Evolutionary conservation across 768 basidiomycete genomes (phyloP).

Genomic region (Fibroporia radiculosa): DNA sequence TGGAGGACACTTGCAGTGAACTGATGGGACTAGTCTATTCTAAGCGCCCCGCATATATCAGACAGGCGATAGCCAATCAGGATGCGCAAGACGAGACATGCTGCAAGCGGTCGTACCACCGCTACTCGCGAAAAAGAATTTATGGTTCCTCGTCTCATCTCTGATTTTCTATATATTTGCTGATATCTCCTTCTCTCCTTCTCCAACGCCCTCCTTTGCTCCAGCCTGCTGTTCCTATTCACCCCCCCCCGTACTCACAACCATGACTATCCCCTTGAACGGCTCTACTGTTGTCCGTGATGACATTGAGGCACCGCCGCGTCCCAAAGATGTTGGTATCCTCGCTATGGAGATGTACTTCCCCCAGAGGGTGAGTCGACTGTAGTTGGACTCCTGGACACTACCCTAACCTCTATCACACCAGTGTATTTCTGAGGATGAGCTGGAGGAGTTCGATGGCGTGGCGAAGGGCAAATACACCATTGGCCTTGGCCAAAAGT

Average conservation of each 20-base stretch:
- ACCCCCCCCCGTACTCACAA: constrained; percentile 3
- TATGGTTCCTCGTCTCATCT: constrained; percentile 20
- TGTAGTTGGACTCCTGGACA: constrained; percentile 5
- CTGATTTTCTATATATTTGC: constrained; percentile 15
- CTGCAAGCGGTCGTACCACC: constrained; percentile 21
- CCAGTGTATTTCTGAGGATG: constrained; percentile 92
- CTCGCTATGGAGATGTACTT: constrained; percentile 94
- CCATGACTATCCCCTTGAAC: constrained; percentile 23
- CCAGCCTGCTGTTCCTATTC: not conserved
- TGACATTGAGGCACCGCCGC: constrained; percentile 26
- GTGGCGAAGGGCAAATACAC: constrained; percentile 97
- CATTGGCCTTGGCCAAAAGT: constrained; percentile 94
- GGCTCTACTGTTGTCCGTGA: constrained; percentile 10
- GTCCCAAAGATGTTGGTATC: constrained; percentile 91
- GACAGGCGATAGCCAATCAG: constrained; percentile 6
- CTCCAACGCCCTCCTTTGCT: constrained; percentile 2
- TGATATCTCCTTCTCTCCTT: constrained; percentile 6
- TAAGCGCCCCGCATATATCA: too few species aligned
- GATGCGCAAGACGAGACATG: not conserved
- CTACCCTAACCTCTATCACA: not conserved
- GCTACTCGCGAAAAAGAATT: constrained; percentile 16
- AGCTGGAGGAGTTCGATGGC: constrained; percentile 89
- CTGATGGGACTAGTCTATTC: too few species aligned
- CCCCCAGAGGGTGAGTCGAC: constrained; percentile 67
- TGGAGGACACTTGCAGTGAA: too few species aligned